Percentiles rank a stretch among this genome's conserved stretches.
These are phyloP conservation scores for Cudoniella acicularis DNA, from an alignment of 495 filamentous ascomycete genomes.

Conservation along the genomic window DNA sequence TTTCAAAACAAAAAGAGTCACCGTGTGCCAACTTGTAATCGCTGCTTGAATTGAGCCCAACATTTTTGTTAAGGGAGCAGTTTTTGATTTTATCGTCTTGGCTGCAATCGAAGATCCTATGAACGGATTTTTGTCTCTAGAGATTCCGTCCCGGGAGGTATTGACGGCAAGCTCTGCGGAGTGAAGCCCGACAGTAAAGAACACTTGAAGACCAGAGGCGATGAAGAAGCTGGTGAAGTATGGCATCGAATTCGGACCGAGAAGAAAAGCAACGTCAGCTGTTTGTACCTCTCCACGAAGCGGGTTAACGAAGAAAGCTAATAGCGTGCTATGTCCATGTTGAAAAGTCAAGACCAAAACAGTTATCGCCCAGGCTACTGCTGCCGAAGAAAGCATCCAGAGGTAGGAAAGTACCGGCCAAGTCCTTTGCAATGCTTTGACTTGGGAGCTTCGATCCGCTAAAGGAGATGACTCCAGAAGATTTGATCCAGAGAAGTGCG, in stretches of 20 bases:
- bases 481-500: neutral
- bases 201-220: neutral
- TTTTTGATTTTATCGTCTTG: neutral
- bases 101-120: neutral
- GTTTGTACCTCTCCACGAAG: neutral
- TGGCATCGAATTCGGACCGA: neutral
- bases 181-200: slow-evolving; percentile 28
- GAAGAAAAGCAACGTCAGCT: neutral
- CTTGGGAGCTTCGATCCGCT: neutral
- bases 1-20: slow-evolving; percentile 37
- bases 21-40: slow-evolving; percentile 36
- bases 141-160: slow-evolving; percentile 36
- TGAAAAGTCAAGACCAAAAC: neutral
- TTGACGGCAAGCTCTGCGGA: slow-evolving; percentile 41
- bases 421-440: neutral
- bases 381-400: neutral
- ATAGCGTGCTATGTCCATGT: neutral
- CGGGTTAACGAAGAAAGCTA: neutral
- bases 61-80: neutral
- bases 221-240: neutral
- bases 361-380: neutral
- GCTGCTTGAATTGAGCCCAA: slow-evolving; percentile 30
- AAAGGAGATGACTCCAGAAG: neutral
- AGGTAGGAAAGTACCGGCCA: neutral
- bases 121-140: neutral